Percentiles rank a stretch among this genome's conserved stretches.
Conservation (phyloP, 176 grass and related monocot species). For the Eremochloa ophiuroides region DNA sequence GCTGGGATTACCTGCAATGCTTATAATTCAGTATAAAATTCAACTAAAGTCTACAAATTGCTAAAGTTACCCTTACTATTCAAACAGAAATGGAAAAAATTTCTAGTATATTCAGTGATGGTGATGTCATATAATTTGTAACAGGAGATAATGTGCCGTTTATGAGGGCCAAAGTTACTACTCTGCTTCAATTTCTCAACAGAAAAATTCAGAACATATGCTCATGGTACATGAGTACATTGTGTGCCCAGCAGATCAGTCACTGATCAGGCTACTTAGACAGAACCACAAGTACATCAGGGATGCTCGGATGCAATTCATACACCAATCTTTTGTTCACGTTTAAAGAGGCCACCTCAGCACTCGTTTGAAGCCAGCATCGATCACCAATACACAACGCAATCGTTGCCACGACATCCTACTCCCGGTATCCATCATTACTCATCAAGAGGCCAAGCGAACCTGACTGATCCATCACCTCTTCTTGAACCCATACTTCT, state of each 20-base stretch:
- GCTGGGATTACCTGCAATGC: no score
- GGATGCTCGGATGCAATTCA: not conserved
- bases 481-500: conserved; percentile 65
- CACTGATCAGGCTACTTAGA: not conserved
- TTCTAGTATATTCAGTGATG: not conserved
- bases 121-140: not conserved
- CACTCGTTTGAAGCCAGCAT: not conserved
- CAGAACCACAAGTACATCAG: not conserved
- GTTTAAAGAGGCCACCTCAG: not conserved
- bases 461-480: conserved; percentile 11
- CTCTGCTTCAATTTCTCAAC: not conserved
- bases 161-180: not conserved
- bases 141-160: not conserved
- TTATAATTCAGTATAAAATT: not conserved
- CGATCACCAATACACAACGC: not conserved
- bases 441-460: not conserved
- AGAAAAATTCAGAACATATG: not conserved
- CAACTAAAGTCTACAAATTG: not conserved
- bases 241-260: not conserved
- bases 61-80: not conserved
- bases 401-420: not conserved
- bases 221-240: not conserved
- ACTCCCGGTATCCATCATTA: not conserved
- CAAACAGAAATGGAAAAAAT: no score
- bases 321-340: not conserved